These are phyloP conservation scores for Neocatenulostroma microsporum DNA, from an alignment of 2,329 filamentous ascomycete genomes.

Conservation along the genomic window DNA sequence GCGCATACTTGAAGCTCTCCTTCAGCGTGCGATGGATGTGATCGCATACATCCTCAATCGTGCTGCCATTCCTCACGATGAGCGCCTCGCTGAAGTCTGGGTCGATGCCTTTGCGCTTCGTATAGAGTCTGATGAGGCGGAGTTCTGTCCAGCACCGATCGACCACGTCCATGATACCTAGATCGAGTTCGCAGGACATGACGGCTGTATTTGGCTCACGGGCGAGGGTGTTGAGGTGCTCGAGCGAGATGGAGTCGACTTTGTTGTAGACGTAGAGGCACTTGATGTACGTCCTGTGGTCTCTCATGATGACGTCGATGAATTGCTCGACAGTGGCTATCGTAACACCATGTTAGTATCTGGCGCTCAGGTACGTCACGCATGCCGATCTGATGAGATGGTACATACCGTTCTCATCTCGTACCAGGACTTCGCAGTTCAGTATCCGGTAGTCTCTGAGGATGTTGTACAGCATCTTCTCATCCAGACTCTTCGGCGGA, in stretches of 20 bases:
- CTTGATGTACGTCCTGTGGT: slow-evolving; percentile 94
- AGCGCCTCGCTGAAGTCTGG: slow-evolving; percentile 85
- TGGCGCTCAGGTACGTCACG: slow-evolving; percentile 9
- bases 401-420: slow-evolving; percentile 70
- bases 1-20: slow-evolving; percentile 97
- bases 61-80: slow-evolving; percentile 81
- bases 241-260: slow-evolving; percentile 88
- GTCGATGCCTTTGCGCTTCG: slow-evolving; percentile 85
- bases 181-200: slow-evolving; percentile 94
- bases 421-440: slow-evolving; percentile 91
- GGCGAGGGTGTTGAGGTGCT: slow-evolving; percentile 86
- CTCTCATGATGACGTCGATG: slow-evolving; percentile 99
- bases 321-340: slow-evolving; percentile 89
- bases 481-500: slow-evolving; percentile 84
- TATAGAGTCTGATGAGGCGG: slow-evolving; percentile 84
- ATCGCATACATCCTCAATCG: slow-evolving; percentile 95
- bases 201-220: slow-evolving; percentile 90
- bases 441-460: slow-evolving; percentile 97
- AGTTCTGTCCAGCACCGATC: slow-evolving; percentile 94
- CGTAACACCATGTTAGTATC: background rate
- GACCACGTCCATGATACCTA: slow-evolving; percentile 88
- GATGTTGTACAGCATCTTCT: slow-evolving; percentile 98
- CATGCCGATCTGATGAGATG: background rate
- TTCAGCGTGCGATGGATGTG: slow-evolving; percentile 88
- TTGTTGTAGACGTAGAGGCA: slow-evolving; percentile 99